Percentiles rank a stretch among this genome's conserved stretches.
Conservation (phyloP, 805 yeast species). For the Wickerhamomyces silvicola region DNA sequence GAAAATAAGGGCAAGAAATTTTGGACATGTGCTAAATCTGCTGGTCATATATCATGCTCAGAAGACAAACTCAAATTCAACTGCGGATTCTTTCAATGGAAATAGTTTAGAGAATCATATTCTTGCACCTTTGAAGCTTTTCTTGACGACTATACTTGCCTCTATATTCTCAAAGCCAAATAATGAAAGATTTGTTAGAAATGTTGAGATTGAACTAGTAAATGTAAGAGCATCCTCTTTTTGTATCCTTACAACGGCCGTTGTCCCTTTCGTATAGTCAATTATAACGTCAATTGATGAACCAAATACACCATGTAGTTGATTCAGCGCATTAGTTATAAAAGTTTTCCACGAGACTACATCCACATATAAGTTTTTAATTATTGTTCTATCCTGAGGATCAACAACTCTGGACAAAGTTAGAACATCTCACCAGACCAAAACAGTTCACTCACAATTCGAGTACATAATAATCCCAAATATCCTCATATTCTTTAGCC, state of each 20-base stretch:
- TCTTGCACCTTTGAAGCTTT: slow-evolving; percentile 1
- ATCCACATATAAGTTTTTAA: slow-evolving; percentile 23
- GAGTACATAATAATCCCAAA: slow-evolving; percentile 1
- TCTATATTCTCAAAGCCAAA: slow-evolving; percentile 24
- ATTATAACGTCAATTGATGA: slow-evolving; percentile 29
- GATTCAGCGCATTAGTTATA: slow-evolving; percentile 27
- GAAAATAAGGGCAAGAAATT: slow-evolving; percentile 44
- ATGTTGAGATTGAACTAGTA: slow-evolving; percentile 25
- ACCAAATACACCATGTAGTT: slow-evolving; percentile 36
- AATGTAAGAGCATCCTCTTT: slow-evolving; percentile 24
- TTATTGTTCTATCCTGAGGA: too few species aligned
- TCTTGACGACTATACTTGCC: slow-evolving; percentile 7
- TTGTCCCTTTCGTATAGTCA: slow-evolving; percentile 18
- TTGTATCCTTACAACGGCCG: slow-evolving; percentile 23
- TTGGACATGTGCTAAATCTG: slow-evolving; percentile 44
- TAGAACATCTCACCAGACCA: not conserved
- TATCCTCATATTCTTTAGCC: not conserved
- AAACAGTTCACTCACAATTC: slow-evolving; percentile 1
- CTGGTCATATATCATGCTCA: slow-evolving; percentile 17
- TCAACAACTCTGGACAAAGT: too few species aligned
- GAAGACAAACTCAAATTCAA: slow-evolving; percentile 26
- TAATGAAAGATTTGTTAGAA: slow-evolving; percentile 22
- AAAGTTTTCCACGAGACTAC: slow-evolving; percentile 34
- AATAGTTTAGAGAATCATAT: slow-evolving; percentile 9
- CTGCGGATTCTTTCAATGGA: slow-evolving; percentile 56